Percentiles rank a stretch among this genome's conserved stretches.
These are phyloP conservation scores for Exophiala alcalophila DNA, from an alignment of 2,329 filamentous ascomycete genomes.

Conservation along the genomic window DNA sequence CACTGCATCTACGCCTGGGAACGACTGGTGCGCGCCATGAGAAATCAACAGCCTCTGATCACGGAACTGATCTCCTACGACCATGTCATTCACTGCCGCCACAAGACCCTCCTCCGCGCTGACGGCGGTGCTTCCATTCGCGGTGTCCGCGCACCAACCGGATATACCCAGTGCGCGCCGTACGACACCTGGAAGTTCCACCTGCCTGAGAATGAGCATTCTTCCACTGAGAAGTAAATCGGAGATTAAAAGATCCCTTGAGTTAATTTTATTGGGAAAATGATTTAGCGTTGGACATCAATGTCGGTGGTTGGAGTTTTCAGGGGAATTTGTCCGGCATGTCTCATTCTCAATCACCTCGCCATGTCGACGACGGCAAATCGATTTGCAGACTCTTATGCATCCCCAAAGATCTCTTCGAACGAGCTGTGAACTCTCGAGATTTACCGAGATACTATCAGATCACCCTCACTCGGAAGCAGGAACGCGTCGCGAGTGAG, in stretches of 20 bases:
- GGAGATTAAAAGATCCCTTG: not conserved
- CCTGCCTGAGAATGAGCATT: conserved; percentile 27
- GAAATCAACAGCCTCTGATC: conserved; percentile 27
- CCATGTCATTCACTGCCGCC: conserved; percentile 30
- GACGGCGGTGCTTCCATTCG: conserved; percentile 25
- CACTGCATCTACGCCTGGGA: conserved; percentile 32
- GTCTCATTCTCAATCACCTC: too few species aligned
- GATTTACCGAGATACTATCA: too few species aligned
- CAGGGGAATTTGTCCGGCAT: too few species aligned
- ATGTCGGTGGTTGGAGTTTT: too few species aligned
- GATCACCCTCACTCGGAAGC: too few species aligned
- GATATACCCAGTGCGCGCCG: conserved; percentile 27
- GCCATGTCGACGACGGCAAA: too few species aligned
- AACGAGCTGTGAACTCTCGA: too few species aligned
- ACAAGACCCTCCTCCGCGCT: conserved; percentile 29
- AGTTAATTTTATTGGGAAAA: too few species aligned
- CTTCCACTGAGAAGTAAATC: conserved; percentile 18
- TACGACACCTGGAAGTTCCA: conserved; percentile 28
- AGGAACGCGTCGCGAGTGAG: too few species aligned
- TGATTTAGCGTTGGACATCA: too few species aligned
- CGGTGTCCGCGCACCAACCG: conserved; percentile 29
- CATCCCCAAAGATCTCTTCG: too few species aligned
- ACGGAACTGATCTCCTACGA: conserved; percentile 31
- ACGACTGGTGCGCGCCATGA: conserved; percentile 29
- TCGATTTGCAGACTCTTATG: too few species aligned